Conservation (phyloP, 306 rosid genomes). For the Rubus idaeus region DNA sequence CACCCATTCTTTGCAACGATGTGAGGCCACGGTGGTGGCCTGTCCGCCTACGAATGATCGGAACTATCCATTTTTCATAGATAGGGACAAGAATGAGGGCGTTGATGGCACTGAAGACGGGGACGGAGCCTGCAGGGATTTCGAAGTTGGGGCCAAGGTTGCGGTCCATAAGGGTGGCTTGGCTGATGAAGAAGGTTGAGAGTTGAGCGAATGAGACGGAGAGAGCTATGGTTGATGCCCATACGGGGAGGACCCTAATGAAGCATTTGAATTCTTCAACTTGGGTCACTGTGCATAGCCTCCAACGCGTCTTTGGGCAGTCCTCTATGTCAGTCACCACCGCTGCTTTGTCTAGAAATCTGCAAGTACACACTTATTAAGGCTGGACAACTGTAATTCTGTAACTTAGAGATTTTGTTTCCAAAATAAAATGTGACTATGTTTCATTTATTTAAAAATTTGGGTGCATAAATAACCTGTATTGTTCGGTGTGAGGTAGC, state of each 20-base stretch:
- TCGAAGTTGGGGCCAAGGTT: conserved; percentile 31
- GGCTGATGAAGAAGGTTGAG: conserved; percentile 61
- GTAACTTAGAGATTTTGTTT: no score
- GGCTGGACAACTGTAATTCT: no score
- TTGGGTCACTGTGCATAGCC: conserved; percentile 57
- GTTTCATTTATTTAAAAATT: background rate
- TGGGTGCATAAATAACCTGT: conserved; percentile 25
- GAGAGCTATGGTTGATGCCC: conserved; percentile 55
- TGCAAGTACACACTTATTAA: conserved; percentile 1
- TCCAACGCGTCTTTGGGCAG: conserved; percentile 33
- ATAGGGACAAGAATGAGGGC: conserved; percentile 51
- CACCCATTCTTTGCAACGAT: conserved; percentile 58
- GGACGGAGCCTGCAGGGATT: conserved; percentile 55
- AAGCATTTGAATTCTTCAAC: conserved; percentile 59
- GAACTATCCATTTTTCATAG: conserved; percentile 51
- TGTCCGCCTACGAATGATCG: conserved; percentile 38
- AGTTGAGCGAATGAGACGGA: conserved; percentile 47
- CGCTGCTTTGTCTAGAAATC: conserved; percentile 60
- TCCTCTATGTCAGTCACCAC: conserved; percentile 30
- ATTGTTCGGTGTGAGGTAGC: conserved; percentile 42
- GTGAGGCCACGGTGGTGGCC: conserved; percentile 67
- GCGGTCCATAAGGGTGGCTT: conserved; percentile 46
- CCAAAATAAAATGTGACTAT: background rate
- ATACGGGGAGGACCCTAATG: conserved; percentile 46
- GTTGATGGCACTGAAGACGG: conserved; percentile 43